Conservation (phyloP, 2,329 filamentous ascomycete genomes). For the Fusarium musae region DNA sequence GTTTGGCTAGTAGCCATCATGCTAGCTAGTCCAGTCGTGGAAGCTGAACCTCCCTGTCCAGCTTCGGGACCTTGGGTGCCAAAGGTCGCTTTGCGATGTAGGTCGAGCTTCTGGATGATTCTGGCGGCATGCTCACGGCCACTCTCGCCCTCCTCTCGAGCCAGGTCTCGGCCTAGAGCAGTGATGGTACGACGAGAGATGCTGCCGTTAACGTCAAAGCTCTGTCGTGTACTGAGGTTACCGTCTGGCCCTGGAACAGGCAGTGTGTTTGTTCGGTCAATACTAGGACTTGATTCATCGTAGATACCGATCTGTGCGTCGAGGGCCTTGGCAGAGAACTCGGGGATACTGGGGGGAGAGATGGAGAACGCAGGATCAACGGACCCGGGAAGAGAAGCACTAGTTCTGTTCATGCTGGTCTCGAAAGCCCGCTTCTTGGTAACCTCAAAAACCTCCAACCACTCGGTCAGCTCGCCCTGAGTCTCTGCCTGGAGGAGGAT, state of each 20-base stretch:
- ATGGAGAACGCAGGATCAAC: slow-evolving; percentile 89
- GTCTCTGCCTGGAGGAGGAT: slow-evolving; percentile 93
- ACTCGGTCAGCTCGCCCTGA: slow-evolving; percentile 90
- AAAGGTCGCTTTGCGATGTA: slow-evolving; percentile 82
- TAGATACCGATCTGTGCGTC: slow-evolving; percentile 72
- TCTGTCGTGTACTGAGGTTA: slow-evolving; percentile 68
- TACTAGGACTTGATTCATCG: slow-evolving; percentile 54
- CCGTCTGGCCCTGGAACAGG: slow-evolving; percentile 70
- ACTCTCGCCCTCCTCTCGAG: slow-evolving; percentile 77
- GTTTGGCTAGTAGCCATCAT: slow-evolving; percentile 87
- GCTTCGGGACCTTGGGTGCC: slow-evolving; percentile 54
- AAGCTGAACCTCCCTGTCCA: slow-evolving; percentile 53
- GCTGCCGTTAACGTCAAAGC: slow-evolving; percentile 73
- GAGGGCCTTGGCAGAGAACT: slow-evolving; percentile 84
- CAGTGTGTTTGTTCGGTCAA: slow-evolving; percentile 73
- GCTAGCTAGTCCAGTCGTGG: slow-evolving; percentile 78
- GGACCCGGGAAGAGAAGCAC: slow-evolving; percentile 58
- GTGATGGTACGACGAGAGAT: slow-evolving; percentile 67
- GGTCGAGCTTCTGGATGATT: slow-evolving; percentile 92
- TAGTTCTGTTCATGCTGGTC: slow-evolving; percentile 67
- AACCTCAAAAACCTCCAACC: slow-evolving; percentile 92
- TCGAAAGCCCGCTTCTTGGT: slow-evolving; percentile 94
- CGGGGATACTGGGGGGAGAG: slow-evolving; percentile 84
- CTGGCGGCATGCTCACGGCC: slow-evolving; percentile 84
- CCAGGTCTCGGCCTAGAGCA: slow-evolving; percentile 58